Percentiles rank a stretch among this genome's conserved stretches.
phyloP scores from a whole-genome alignment of 345 rosid species.

The Salix udensis region DNA sequence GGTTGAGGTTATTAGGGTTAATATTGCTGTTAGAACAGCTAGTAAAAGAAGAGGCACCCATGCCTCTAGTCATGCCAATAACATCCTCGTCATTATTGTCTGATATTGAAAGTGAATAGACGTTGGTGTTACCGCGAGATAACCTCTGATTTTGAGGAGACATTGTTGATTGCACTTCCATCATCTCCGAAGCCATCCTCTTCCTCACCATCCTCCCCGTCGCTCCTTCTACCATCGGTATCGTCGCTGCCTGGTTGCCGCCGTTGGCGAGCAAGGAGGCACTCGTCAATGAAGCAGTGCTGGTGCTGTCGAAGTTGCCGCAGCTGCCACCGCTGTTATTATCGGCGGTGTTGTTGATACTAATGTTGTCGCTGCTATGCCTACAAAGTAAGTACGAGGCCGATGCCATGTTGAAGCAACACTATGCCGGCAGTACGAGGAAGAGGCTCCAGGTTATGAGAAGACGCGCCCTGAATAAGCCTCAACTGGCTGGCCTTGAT shows the following conservation, averaged over 20 bases:
- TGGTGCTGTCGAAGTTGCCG: background rate
- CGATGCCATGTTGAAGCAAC: slow-evolving; percentile 12
- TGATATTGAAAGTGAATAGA: background rate
- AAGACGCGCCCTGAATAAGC: background rate
- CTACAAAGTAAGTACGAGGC: background rate
- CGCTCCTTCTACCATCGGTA: background rate
- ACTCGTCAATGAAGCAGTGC: background rate
- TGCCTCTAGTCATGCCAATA: background rate
- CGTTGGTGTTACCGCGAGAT: background rate
- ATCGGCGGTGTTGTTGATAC: background rate
- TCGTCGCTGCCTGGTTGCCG: background rate
- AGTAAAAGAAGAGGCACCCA: background rate
- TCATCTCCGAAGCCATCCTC: slow-evolving; percentile 84
- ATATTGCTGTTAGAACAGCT: background rate
- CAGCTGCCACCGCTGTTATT: background rate
- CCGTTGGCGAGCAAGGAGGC: background rate
- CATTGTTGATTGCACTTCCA: slow-evolving; percentile 21
- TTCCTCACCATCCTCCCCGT: slow-evolving; percentile 57
- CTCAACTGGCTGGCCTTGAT: background rate
- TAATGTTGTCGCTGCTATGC: background rate
- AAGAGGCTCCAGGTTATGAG: background rate
- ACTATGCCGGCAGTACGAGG: background rate
- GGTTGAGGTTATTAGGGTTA: slow-evolving; percentile 20
- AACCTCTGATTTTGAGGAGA: slow-evolving; percentile 29
- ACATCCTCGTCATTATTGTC: background rate